Percentiles rank a stretch among this genome's conserved stretches.
Evolutionary conservation across 306 rosid genomes (phyloP).

Genomic region (Trichosanthes truncata): DNA sequence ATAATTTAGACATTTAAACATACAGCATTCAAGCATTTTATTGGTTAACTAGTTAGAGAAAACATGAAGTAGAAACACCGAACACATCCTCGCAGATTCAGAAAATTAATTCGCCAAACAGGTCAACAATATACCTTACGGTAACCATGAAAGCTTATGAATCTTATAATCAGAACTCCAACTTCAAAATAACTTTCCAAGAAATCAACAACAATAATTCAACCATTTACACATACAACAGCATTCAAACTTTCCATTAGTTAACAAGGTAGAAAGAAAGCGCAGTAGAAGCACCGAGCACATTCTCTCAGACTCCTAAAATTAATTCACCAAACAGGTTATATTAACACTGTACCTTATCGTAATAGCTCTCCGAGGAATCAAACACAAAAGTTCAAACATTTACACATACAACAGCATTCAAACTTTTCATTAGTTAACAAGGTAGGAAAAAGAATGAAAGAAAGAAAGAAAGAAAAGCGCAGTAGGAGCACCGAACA

Average conservation of each 20-base stretch:
- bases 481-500: neutral
- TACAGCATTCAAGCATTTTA: neutral
- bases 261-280: neutral
- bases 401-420: neutral
- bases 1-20: neutral
- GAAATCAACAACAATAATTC: neutral
- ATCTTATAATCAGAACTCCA: neutral
- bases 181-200: neutral
- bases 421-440: neutral
- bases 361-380: neutral
- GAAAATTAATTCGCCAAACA: neutral
- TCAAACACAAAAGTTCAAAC: neutral
- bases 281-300: neutral
- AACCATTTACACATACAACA: neutral
- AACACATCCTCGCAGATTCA: neutral
- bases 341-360: neutral
- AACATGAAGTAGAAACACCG: neutral
- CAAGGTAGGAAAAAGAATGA: too few relatives aligned
- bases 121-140: neutral
- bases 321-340: neutral
- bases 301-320: neutral
- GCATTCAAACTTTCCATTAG: neutral
- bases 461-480: neutral
- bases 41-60: neutral
- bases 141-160: neutral